These are phyloP conservation scores for Neotropicomus parvogracilis DNA, from an alignment of 1,284 basidiomycete species.

Conservation along the genomic window DNA sequence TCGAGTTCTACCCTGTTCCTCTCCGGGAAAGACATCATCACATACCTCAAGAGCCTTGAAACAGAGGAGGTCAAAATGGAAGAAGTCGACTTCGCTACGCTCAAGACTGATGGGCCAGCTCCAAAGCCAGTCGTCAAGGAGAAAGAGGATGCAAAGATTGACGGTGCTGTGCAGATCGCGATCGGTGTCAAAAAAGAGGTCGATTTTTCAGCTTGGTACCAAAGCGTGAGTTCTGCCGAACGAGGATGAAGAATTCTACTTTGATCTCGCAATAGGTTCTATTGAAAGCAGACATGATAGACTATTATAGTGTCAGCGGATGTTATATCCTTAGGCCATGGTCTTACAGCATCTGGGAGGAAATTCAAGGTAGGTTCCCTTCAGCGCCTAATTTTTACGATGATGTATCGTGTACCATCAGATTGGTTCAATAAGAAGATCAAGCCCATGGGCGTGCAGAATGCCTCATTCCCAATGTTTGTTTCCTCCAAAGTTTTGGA, in stretches of 20 bases:
- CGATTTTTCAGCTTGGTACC: constrained; percentile 93
- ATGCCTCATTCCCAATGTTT: constrained; percentile 99
- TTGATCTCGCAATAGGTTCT: constrained; percentile 63
- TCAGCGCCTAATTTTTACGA: constrained; percentile 36
- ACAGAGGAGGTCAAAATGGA: constrained; percentile 59
- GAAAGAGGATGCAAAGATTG: constrained; percentile 77
- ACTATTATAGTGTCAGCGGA: constrained; percentile 98
- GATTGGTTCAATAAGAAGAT: constrained; percentile 92
- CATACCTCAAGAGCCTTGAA: constrained; percentile 72
- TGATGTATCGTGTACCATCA: constrained; percentile 29
- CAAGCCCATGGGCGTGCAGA: constrained; percentile 93
- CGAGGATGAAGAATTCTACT: not conserved
- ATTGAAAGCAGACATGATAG: constrained; percentile 97
- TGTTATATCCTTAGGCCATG: constrained; percentile 99
- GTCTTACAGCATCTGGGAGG: constrained; percentile 97
- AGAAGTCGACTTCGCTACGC: constrained; percentile 69
- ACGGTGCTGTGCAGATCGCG: constrained; percentile 87
- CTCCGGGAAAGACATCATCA: constrained; percentile 68
- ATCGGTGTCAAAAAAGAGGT: constrained; percentile 94
- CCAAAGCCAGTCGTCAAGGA: constrained; percentile 50
- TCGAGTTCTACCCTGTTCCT: constrained; percentile 73
- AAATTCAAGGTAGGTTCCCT: constrained; percentile 75
- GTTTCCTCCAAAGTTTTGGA: constrained; percentile 92
- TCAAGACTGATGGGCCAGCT: constrained; percentile 49
- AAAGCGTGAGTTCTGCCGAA: constrained; percentile 58